Conservation (phyloP, 345 rosid genomes). For the Pugionium cornutum region DNA sequence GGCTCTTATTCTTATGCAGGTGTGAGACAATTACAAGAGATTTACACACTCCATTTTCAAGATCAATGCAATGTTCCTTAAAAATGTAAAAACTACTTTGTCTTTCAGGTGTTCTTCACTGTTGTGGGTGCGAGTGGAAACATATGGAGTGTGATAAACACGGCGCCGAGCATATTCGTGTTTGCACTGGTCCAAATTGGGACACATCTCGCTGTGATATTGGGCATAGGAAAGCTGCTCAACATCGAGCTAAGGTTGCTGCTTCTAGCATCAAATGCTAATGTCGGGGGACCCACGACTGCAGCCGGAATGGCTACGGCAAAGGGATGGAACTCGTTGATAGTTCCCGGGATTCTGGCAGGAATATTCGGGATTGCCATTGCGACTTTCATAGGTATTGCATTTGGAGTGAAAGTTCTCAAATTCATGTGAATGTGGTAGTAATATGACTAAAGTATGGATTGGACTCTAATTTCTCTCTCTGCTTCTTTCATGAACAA, state of each 20-base stretch:
- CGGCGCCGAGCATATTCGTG: conserved; percentile 86
- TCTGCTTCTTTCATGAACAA: conserved; percentile 14
- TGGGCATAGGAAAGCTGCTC: conserved; percentile 76
- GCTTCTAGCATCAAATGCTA: conserved; percentile 92
- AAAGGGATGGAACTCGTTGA: conserved; percentile 75
- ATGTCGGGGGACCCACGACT: conserved; percentile 89
- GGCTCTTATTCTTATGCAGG: conserved; percentile 95
- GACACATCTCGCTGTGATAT: conserved; percentile 68
- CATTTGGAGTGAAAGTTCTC: conserved; percentile 55
- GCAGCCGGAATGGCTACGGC: conserved; percentile 95
- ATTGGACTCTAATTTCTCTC: neutral
- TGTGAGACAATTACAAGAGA: conserved; percentile 22
- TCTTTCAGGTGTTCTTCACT: conserved; percentile 71
- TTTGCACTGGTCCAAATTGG: conserved; percentile 74
- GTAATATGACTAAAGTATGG: conserved; percentile 12
- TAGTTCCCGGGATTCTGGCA: conserved; percentile 69
- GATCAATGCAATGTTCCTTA: neutral
- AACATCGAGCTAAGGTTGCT: conserved; percentile 64
- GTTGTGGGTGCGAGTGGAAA: conserved; percentile 88
- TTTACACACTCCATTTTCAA: neutral
- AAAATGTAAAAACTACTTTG: neutral
- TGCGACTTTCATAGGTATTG: conserved; percentile 76
- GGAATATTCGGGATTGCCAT: conserved; percentile 78
- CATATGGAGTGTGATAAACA: conserved; percentile 74
- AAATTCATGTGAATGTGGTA: conserved; percentile 47